These are phyloP conservation scores for Dendrocalamus sinicus DNA, from an alignment of 176 grass and related monocot genomes.

Conservation along the genomic window DNA sequence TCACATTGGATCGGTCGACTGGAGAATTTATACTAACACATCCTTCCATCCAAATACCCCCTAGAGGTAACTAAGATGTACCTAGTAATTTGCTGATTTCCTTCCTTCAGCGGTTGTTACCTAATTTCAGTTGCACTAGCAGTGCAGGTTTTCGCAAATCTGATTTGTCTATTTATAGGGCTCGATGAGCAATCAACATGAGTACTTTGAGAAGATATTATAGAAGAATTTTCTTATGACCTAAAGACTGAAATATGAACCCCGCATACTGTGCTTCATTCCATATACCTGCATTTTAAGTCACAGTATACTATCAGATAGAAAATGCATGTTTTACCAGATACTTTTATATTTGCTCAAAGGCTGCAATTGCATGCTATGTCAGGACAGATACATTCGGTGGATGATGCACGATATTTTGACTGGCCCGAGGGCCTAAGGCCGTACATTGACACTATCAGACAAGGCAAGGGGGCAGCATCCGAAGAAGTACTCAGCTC, in stretches of 20 bases:
- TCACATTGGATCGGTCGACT: conserved; percentile 73
- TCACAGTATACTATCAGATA: background rate
- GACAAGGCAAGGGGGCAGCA: conserved; percentile 91
- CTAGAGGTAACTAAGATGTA: conserved; percentile 58
- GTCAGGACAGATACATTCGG: conserved; percentile 95
- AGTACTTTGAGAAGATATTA: conserved; percentile 13
- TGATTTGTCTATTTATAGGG: background rate
- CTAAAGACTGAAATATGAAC: conserved; percentile 17
- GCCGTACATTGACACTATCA: conserved; percentile 84
- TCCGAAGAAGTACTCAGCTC: conserved; percentile 89
- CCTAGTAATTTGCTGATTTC: background rate
- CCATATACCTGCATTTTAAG: conserved; percentile 5
- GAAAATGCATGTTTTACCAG: conserved; percentile 7
- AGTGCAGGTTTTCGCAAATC: background rate
- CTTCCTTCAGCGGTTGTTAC: background rate
- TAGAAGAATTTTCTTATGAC: background rate
- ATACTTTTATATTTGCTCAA: conserved; percentile 31
- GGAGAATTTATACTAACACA: conserved; percentile 93
- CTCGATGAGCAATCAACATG: background rate
- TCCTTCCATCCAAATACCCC: conserved; percentile 78
- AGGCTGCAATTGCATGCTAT: conserved; percentile 14
- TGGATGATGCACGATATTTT: conserved; percentile 92
- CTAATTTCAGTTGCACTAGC: background rate
- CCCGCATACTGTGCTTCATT: background rate
- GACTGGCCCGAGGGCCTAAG: conserved; percentile 92